Evolutionary conservation across 345 rosid genomes (phyloP), one percentile per base, ranked within the genome.

Genomic region (Microthlaspi erraticum): DNA sequence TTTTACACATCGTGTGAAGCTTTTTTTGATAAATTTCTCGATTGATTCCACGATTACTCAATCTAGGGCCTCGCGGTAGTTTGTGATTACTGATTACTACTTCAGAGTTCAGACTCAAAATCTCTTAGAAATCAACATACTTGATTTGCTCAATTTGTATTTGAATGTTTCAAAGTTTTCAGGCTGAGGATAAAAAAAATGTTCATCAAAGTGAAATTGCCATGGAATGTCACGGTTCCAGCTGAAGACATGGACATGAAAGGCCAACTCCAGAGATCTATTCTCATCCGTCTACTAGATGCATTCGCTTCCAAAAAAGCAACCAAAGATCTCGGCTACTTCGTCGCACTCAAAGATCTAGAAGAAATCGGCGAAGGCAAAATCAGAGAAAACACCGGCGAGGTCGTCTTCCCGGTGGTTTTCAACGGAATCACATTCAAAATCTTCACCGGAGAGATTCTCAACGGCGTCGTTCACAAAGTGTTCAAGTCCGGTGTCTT

Each of bases 401-500:
- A 90, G 33, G 82, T 83, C 36, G 64, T 87, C 3, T 92, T 92
- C 52, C 88, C 97, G 0, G 88, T 90, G 12, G 83, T 75, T 23
- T 84, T 87, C 82, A 81, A 70, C 3, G 88, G 82, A 5, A 56
- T 93, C 18, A 82, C 91, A 57, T 87, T 88, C 86, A 93, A 88
- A 79, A 80, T 93, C 45, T 88, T 82, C 77, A 67, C 73, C 57
- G 98, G 92, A 31, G 97, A 93, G 81, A 69, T 87, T 31, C 48
- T 87, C 45, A 80, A 81, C 1, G 98, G 93, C 10, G 71, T 60
- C 1, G 90, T 85, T 2, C 83, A 81, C 85, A 83, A 77, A 73
- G 86, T 92, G 42, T 67, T 82, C 55, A 92, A 89, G 78, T 84
- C 77, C 10, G 96, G 98, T 8, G 93, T 85, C 37, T 77, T 92